phyloP scores from a whole-genome alignment of 208 protist species.

The Balamuthia mandrillaris region DNA sequence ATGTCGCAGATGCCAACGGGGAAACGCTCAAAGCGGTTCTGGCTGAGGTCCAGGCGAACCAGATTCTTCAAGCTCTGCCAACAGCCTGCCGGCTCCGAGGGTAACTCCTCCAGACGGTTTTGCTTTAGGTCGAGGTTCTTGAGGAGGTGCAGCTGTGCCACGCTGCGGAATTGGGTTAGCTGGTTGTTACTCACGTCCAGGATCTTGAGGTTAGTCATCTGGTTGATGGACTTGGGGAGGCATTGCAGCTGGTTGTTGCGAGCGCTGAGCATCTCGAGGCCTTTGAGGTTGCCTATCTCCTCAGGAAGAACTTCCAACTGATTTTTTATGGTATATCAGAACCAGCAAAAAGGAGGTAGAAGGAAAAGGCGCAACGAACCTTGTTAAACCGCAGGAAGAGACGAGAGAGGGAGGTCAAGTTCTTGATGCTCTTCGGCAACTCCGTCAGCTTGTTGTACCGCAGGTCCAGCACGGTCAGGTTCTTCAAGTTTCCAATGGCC shows the following conservation, averaged over 20 bases:
- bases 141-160: slow-evolving; percentile 1
- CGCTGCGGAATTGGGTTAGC: not conserved
- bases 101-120: not conserved
- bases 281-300: slow-evolving; percentile 8
- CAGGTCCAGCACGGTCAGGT: not conserved
- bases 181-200: slow-evolving; percentile 5
- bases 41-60: slow-evolving; percentile 2
- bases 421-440: not conserved
- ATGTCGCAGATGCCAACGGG: slow-evolving; percentile 5
- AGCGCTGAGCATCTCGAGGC: slow-evolving; percentile 49
- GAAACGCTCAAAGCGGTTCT: slow-evolving; percentile 4
- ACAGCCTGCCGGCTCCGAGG: too few species aligned
- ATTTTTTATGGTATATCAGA: slow-evolving; percentile 42
- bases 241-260: slow-evolving; percentile 50
- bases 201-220: slow-evolving; percentile 36
- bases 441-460: not conserved
- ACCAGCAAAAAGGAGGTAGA: too few species aligned
- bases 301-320: slow-evolving; percentile 33
- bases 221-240: not conserved
- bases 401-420: not conserved
- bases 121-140: slow-evolving; percentile 37
- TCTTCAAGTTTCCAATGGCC: not conserved
- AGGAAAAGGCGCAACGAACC: too few species aligned
- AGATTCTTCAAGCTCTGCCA: not conserved
- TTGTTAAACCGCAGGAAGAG: slow-evolving; percentile 23